These are phyloP conservation scores for Metrosideros polymorpha DNA, from an alignment of 441 rosid genomes.

Conservation along the genomic window DNA sequence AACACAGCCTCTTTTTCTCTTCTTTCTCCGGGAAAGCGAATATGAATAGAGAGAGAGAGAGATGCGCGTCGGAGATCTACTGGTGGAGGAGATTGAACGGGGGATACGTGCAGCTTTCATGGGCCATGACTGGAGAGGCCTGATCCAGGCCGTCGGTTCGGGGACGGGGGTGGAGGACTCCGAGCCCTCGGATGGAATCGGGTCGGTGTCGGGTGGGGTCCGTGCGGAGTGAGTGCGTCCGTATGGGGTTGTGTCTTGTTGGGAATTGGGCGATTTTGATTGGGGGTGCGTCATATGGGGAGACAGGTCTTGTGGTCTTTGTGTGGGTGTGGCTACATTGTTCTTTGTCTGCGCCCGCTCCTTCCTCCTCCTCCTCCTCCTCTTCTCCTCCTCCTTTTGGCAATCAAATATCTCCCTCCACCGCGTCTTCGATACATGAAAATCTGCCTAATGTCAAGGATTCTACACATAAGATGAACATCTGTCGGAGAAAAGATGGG, in stretches of 20 bases:
- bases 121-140: neutral
- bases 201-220: neutral
- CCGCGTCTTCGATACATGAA: neutral
- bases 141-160: neutral
- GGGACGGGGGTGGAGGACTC: neutral
- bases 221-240: neutral
- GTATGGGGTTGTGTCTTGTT: neutral
- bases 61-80: neutral
- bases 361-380: neutral
- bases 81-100: neutral
- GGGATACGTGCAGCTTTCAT: neutral
- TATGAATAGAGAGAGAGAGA: neutral
- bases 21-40: neutral
- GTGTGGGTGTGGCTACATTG: neutral
- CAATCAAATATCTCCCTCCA: neutral
- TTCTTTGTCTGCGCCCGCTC: neutral
- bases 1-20: neutral
- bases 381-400: neutral
- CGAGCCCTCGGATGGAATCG: neutral
- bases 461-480: neutral
- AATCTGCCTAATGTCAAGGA: neutral
- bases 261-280: conserved; percentile 13
- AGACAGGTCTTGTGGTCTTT: conserved; percentile 1
- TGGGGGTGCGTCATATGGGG: conserved; percentile 24
- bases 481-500: neutral